phyloP scores from a whole-genome alignment of 768 basidiomycete genomes.

The Trametopsis cervina region DNA sequence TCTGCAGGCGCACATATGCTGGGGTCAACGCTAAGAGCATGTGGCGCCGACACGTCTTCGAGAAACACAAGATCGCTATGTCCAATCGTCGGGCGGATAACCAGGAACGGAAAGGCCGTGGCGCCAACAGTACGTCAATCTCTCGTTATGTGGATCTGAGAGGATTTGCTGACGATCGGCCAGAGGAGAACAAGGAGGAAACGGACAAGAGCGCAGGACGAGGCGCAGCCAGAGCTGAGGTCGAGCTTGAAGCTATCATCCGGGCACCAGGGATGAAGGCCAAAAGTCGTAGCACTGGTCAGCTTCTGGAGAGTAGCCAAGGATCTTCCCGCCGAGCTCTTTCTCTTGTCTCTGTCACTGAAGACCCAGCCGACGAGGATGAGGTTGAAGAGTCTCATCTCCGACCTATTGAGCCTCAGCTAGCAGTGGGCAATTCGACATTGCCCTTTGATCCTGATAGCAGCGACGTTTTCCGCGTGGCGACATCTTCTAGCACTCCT shows the following conservation, averaged over 20 bases:
- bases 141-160: neutral
- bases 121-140: constrained; percentile 51
- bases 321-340: neutral
- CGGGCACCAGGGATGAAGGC: neutral
- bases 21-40: constrained; percentile 88
- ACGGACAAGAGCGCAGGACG: constrained; percentile 34
- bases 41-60: constrained; percentile 85
- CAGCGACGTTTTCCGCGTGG: constrained; percentile 4
- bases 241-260: neutral
- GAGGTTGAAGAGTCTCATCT: neutral
- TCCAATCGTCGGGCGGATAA: constrained; percentile 68
- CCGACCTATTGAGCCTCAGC: neutral
- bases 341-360: neutral
- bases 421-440: neutral
- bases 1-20: constrained; percentile 77
- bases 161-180: constrained; percentile 1
- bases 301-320: neutral
- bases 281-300: neutral
- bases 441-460: constrained; percentile 1
- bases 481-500: constrained; percentile 16
- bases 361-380: constrained; percentile 7
- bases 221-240: constrained; percentile 14
- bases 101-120: constrained; percentile 46
- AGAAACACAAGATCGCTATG: constrained; percentile 90
- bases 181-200: constrained; percentile 56